Conservation (phyloP, 2,329 filamentous ascomycete species). For the Rhynchosporium secalis region DNA sequence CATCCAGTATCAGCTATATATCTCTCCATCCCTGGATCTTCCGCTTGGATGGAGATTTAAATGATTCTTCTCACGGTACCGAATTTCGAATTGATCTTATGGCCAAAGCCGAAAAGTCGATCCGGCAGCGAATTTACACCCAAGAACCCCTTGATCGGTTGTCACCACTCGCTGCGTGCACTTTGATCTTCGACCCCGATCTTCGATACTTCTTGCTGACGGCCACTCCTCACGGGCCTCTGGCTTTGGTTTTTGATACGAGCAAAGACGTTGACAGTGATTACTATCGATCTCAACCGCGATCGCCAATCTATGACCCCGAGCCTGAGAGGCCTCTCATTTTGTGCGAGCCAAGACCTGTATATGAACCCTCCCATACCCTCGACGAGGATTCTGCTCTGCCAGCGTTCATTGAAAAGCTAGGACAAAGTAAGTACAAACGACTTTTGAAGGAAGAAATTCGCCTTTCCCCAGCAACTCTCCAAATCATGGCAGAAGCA, state of each 20-base stretch:
- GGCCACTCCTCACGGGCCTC: conserved; percentile 56
- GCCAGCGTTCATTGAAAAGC: conserved; percentile 54
- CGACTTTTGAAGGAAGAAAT: conserved; percentile 66
- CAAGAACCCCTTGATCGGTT: conserved; percentile 48
- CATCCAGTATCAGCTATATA: conserved; percentile 59
- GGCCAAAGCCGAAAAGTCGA: conserved; percentile 57
- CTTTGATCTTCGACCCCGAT: conserved; percentile 59
- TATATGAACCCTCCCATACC: conserved; percentile 62
- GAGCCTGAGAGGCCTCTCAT: conserved; percentile 49
- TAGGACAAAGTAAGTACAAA: conserved; percentile 61
- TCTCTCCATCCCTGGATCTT: conserved; percentile 65
- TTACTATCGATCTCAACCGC: conserved; percentile 44
- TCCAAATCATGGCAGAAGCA: conserved; percentile 70
- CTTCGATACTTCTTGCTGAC: conserved; percentile 64
- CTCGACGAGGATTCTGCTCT: conserved; percentile 60
- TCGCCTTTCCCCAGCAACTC: conserved; percentile 67
- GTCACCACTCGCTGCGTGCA: conserved; percentile 54
- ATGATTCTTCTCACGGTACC: conserved; percentile 56
- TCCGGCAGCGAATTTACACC: conserved; percentile 57
- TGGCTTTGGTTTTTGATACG: conserved; percentile 58
- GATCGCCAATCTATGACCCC: conserved; percentile 47
- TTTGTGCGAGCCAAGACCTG: conserved; percentile 63
- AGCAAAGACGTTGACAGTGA: conserved; percentile 54
- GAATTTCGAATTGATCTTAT: conserved; percentile 63
- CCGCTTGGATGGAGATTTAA: conserved; percentile 61